Evolutionary conservation across 108 stramenopile species (phyloP).

Genomic region (Poteriospumella lacustris): DNA sequence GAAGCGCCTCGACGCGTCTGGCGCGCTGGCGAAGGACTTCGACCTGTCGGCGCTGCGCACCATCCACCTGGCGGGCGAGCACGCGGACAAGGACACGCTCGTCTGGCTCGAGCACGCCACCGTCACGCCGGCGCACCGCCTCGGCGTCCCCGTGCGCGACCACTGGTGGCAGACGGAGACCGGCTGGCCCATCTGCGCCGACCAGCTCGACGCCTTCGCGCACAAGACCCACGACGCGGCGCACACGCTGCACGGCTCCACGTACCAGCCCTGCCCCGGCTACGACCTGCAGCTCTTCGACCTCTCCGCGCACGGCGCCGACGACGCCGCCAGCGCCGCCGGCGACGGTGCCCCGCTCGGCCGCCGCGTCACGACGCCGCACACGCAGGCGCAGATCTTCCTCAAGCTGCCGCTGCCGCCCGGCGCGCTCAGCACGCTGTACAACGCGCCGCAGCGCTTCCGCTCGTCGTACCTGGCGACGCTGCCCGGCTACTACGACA

Average conservation of each 20-base stretch:
- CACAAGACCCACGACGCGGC: not conserved
- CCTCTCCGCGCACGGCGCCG: constrained; percentile 45
- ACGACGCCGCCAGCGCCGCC: constrained; percentile 45
- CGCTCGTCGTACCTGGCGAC: constrained; percentile 12
- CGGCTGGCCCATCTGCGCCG: constrained; percentile 47
- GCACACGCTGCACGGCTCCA: constrained; percentile 21
- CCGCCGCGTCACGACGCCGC: not conserved
- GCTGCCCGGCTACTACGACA: constrained; percentile 1
- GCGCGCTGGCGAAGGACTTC: constrained; percentile 45
- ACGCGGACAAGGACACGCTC: constrained; percentile 64
- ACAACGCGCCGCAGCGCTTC: constrained; percentile 59
- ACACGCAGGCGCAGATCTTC: constrained; percentile 46
- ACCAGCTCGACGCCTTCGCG: not conserved
- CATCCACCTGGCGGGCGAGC: constrained; percentile 67
- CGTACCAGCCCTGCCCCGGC: constrained; percentile 54
- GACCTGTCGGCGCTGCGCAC: constrained; percentile 50
- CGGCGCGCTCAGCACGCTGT: constrained; percentile 59
- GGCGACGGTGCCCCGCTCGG: constrained; percentile 49
- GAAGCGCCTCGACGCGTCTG: constrained; percentile 51
- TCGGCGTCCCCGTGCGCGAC: constrained; percentile 51
- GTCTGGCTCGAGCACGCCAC: constrained; percentile 48
- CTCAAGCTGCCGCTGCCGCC: constrained; percentile 68
- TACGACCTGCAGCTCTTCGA: constrained; percentile 53
- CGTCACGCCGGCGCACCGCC: not conserved
- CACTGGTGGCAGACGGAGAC: constrained; percentile 75